Base-by-base conservation (phyloP, 192 early-diverging fungal species). In the Coemansia sp. region DNA sequence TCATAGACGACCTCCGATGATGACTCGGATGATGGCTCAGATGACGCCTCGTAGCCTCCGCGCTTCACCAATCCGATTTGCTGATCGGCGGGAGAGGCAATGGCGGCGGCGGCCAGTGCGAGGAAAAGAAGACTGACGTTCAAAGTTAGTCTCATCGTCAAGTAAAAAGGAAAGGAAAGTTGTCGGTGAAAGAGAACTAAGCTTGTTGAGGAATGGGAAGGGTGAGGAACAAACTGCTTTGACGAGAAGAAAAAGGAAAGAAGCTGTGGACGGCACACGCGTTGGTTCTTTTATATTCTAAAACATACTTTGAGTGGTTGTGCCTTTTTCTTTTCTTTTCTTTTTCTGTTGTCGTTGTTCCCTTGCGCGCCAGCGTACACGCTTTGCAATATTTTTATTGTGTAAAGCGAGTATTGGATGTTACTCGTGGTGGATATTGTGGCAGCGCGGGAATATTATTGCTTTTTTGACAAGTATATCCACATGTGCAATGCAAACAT, bases 81-180 rank as follows among this genome's bases (percentile, higher is more conserved):
- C 24, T 56, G 46, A 47, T 73, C 67, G n/a, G 67, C 67, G 0
- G 76, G 76, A n/a, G 46, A 51, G 54, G 76, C 63, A 15, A 73
- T 19, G 24, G 67, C 67, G 45, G 70, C 76, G 3, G 70, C 64
- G 2, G 77, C 71, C 60, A 74, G 64, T 58, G 71, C 77, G 43
- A 79, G 64, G 57, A 79, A 70, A 31, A 79, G 70, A 46, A 73
- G 56, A 47, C 77, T 74, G 39, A 79, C 60, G 63, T 68, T 73
- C 36, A 79, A 36, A 27, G 70, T 57, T 15, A 73, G 59, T 40
- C 67, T 73, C 77, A 79, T 79, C 49, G n/a, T 61, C 38, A 4
- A 43, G 36, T 49, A 22, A 46, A 42, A 42, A 31, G 36, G 11
- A 41, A 38, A 6, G 29, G 22, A 31, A 19, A 17, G 54, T 37